Percentiles rank a stretch among this genome's conserved stretches.
Conservation (phyloP, 208 protist species). For the Trypanosoma avium region DNA sequence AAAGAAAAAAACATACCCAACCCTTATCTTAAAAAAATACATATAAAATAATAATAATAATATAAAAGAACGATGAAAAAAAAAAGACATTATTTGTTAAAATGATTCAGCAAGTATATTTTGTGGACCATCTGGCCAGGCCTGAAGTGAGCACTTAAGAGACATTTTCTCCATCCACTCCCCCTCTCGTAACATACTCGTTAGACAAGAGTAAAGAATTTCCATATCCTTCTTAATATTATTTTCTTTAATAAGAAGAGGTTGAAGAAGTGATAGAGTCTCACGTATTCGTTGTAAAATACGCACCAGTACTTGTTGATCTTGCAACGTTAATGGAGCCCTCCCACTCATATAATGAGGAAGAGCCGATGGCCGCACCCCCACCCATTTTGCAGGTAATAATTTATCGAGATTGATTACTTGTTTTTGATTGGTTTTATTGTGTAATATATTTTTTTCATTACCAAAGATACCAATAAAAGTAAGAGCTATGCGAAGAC, state of each 20-base stretch:
- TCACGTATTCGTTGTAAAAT: slow-evolving; percentile 17
- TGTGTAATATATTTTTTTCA: background rate
- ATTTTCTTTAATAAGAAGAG: slow-evolving; percentile 4
- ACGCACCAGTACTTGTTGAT: slow-evolving; percentile 29
- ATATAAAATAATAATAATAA: slow-evolving; percentile 7
- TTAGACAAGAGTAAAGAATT: slow-evolving; percentile 25
- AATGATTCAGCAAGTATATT: slow-evolving; percentile 1
- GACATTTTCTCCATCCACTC: slow-evolving; percentile 49
- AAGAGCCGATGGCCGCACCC: slow-evolving; percentile 35
- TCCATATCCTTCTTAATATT: slow-evolving; percentile 5
- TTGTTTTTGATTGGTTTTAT: background rate
- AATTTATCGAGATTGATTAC: slow-evolving; percentile 5
- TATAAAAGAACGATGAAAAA: slow-evolving; percentile 21
- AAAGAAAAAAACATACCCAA: too few species aligned
- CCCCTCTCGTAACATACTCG: slow-evolving; percentile 38
- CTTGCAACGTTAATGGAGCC: slow-evolving; percentile 27
- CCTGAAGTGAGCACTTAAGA: slow-evolving; percentile 75
- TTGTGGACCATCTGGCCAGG: slow-evolving; percentile 22
- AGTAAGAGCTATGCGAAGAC: slow-evolving; percentile 67
- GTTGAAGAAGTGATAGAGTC: background rate
- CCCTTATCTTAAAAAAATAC: too few species aligned
- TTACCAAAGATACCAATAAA: slow-evolving; percentile 38
- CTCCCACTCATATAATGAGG: slow-evolving; percentile 6
- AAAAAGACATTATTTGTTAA: slow-evolving; percentile 7
- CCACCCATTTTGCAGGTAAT: slow-evolving; percentile 40